Percentiles rank a stretch among this genome's conserved stretches.
phyloP scores from a whole-genome alignment of 1,284 basidiomycete genomes.

The Ustilago shanxiensis region DNA sequence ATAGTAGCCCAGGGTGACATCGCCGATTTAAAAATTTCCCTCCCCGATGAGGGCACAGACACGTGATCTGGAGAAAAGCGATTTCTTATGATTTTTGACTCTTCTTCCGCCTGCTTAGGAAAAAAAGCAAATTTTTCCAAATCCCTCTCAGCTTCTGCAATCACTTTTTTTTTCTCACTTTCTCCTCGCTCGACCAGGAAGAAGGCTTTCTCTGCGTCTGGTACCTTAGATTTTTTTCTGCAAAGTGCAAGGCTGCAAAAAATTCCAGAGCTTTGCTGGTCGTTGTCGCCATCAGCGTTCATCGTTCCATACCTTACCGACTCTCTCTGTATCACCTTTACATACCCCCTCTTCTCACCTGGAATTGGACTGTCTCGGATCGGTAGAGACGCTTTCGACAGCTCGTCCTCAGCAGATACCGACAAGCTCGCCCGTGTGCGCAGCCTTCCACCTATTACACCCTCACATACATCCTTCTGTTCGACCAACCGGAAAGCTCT shows the following conservation, averaged over 20 bases:
- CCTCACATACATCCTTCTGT: background rate
- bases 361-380: conserved; percentile 6
- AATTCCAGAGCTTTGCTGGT: conserved; percentile 10
- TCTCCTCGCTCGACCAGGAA: background rate
- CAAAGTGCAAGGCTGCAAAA: too few relatives aligned
- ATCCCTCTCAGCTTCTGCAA: background rate
- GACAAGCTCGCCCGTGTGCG: conserved; percentile 11
- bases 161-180: background rate
- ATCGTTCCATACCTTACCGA: conserved; percentile 2
- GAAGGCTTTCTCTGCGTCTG: background rate
- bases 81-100: conserved; percentile 5
- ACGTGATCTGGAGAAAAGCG: conserved; percentile 19
- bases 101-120: background rate
- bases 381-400: conserved; percentile 12
- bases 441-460: background rate
- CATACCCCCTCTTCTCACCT: background rate
- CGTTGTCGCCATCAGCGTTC: conserved; percentile 23
- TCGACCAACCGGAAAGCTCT: background rate
- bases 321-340: conserved; percentile 2
- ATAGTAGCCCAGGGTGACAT: background rate
- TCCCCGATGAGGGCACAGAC: background rate
- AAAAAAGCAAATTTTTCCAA: conserved; percentile 35
- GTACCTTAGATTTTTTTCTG: background rate
- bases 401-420: conserved; percentile 14
- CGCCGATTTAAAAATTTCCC: background rate